Base-by-base conservation (phyloP, 305 asterid species). In the Fraxinus albicans region DNA sequence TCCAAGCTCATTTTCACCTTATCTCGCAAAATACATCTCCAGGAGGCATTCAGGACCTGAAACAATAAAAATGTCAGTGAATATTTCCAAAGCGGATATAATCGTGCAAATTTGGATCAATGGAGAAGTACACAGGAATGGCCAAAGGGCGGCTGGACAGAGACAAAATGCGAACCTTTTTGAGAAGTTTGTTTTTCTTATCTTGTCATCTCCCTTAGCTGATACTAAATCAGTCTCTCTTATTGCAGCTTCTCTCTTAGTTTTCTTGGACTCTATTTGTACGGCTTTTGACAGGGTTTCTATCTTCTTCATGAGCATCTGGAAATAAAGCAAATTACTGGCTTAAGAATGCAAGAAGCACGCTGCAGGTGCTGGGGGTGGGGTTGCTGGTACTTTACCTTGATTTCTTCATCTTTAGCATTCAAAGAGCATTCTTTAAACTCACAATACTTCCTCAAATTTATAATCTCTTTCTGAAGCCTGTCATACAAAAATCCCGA, bases 381-480 rank as follows among this genome's bases (percentile, higher is more conserved):
- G 76, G 77, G 21, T 69, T 69, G 75, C 75, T 72, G 44, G 76
- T 72, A 72, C 13, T 21, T 81, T 70, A 93, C 99, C 96, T 91
- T 91, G 80, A 93, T 91, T 78, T 93, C 97, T 81, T 93, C 98
- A 21, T 93, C 95, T 91, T 91, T 92, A 29, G 94, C 84, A 55
- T 77, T 88, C 87, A 94, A 85, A 79, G 80, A 86, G 25, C 53
- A 67, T 0, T 89, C 95, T 88, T 93, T 94, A 81, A 84, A 73
- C 58, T 91, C 94, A 78, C 92, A 90, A 77, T 81, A 67, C 83
- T 92, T 96, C 88, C 95, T 94, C 89, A 94, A 85, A 55, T 69
- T 84, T 72, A 91, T 83, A 80, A 96, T 95, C 88, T 96, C 99
- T 88, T 87, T 96, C 91, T 96, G 98, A 76, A 94, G 97, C 86